Evolutionary conservation across 2,329 filamentous ascomycete genomes (phyloP).

Genomic region (Podosphaera fusca): DNA sequence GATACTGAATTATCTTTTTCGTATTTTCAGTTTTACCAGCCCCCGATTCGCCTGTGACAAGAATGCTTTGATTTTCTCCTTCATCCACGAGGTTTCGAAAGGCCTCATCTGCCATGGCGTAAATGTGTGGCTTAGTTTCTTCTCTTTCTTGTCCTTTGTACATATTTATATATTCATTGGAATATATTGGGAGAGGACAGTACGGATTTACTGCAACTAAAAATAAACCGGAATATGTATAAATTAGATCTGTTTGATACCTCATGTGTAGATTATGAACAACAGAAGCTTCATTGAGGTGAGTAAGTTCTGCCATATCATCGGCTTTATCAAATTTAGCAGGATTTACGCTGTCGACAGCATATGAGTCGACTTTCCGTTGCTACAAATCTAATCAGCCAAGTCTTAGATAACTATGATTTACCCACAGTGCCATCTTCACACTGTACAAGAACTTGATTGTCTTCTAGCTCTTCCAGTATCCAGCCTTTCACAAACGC

Average conservation of each 20-base stretch:
- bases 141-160: slow-evolving; percentile 81
- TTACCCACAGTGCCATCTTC: slow-evolving; percentile 65
- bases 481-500: slow-evolving; percentile 90
- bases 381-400: slow-evolving; percentile 30
- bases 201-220: slow-evolving; percentile 95
- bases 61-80: slow-evolving; percentile 85
- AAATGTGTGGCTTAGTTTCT: slow-evolving; percentile 92
- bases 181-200: slow-evolving; percentile 83
- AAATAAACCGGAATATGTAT: slow-evolving; percentile 94
- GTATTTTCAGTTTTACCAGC: slow-evolving; percentile 98
- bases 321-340: slow-evolving; percentile 98
- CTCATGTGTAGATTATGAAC: slow-evolving; percentile 90
- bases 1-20: slow-evolving; percentile 97
- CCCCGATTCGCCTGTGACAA: slow-evolving; percentile 93
- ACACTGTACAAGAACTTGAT: slow-evolving; percentile 64
- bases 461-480: slow-evolving; percentile 51
- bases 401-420: neutral
- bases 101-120: slow-evolving; percentile 88
- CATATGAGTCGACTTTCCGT: slow-evolving; percentile 65
- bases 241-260: slow-evolving; percentile 91
- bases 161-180: slow-evolving; percentile 93
- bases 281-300: slow-evolving; percentile 91
- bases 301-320: slow-evolving; percentile 97
- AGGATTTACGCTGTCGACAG: slow-evolving; percentile 95
- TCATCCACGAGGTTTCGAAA: slow-evolving; percentile 92